These are phyloP conservation scores for Iberis amara DNA, from an alignment of 441 rosid genomes.

Conservation along the genomic window DNA sequence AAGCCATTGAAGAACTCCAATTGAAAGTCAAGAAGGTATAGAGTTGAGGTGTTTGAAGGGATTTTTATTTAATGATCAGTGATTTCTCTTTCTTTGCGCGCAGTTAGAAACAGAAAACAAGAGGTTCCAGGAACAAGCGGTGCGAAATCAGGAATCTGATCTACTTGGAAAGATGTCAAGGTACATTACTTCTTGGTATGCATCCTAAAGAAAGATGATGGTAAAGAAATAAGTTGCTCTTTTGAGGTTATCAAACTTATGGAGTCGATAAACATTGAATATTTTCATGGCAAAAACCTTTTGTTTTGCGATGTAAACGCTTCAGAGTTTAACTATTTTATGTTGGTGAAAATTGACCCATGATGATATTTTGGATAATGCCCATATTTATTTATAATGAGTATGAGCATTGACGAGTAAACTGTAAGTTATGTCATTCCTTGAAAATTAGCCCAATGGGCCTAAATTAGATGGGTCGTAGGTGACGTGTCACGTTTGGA, in stretches of 20 bases:
- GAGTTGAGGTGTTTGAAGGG: constrained; percentile 11
- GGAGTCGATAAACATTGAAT: background rate
- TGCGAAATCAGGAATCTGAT: constrained; percentile 28
- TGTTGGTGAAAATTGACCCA: no score
- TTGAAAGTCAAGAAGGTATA: constrained; percentile 44
- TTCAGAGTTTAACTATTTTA: no score
- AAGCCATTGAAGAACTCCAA: constrained; percentile 49
- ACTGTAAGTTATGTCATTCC: no score
- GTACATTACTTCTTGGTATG: constrained; percentile 36
- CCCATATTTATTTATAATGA: no score
- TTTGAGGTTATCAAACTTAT: constrained; percentile 17
- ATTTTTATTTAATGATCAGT: background rate
- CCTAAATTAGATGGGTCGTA: constrained; percentile 1
- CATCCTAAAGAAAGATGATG: constrained; percentile 16
- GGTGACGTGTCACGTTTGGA: constrained; percentile 23
- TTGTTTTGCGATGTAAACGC: no score
- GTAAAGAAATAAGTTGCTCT: constrained; percentile 22
- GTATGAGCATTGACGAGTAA: no score
- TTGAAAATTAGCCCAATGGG: background rate
- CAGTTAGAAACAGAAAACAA: constrained; percentile 51
- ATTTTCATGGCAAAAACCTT: no score
- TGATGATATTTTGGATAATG: no score
- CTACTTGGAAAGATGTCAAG: constrained; percentile 32
- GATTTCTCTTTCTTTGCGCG: constrained; percentile 25
- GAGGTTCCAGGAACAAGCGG: constrained; percentile 38